Evolutionary conservation across 2,329 filamentous ascomycete genomes (phyloP).

Genomic region (Canariomyces notabilis): DNA sequence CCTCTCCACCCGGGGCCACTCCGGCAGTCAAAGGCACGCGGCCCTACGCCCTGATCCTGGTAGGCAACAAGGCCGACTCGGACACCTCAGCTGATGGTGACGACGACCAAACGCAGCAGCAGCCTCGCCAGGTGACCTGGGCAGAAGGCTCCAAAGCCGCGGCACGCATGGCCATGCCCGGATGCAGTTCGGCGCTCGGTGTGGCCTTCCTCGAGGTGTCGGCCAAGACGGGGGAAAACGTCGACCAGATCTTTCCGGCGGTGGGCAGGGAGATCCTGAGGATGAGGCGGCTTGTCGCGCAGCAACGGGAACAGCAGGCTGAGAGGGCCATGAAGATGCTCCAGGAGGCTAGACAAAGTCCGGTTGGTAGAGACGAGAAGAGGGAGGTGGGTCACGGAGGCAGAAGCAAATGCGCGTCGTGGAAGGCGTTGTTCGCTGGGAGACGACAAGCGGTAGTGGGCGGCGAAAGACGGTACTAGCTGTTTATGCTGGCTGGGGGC

Average conservation of each 20-base stretch:
- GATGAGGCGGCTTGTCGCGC: slow-evolving; percentile 25
- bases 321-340: slow-evolving; percentile 14
- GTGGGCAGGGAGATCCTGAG: slow-evolving; percentile 33
- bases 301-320: slow-evolving; percentile 24
- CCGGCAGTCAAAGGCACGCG: slow-evolving; percentile 9
- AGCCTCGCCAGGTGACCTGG: slow-evolving; percentile 31
- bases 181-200: not conserved
- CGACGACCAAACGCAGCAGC: slow-evolving; percentile 8
- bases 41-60: slow-evolving; percentile 32
- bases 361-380: slow-evolving; percentile 1
- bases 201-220: slow-evolving; percentile 32
- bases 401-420: slow-evolving; percentile 16
- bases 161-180: slow-evolving; percentile 1
- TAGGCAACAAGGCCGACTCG: slow-evolving; percentile 34
- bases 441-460: slow-evolving; percentile 9
- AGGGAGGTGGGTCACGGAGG: slow-evolving; percentile 1
- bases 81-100: slow-evolving; percentile 18
- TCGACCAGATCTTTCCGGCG: slow-evolving; percentile 31
- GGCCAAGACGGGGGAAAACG: slow-evolving; percentile 33
- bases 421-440: slow-evolving; percentile 18
- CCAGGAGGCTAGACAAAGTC: not conserved
- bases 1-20: not conserved
- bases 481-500: not conserved
- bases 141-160: slow-evolving; percentile 29
- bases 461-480: not conserved